These are phyloP conservation scores for Trametes versicolor DNA, from an alignment of 1,284 basidiomycete species.

Conservation along the genomic window DNA sequence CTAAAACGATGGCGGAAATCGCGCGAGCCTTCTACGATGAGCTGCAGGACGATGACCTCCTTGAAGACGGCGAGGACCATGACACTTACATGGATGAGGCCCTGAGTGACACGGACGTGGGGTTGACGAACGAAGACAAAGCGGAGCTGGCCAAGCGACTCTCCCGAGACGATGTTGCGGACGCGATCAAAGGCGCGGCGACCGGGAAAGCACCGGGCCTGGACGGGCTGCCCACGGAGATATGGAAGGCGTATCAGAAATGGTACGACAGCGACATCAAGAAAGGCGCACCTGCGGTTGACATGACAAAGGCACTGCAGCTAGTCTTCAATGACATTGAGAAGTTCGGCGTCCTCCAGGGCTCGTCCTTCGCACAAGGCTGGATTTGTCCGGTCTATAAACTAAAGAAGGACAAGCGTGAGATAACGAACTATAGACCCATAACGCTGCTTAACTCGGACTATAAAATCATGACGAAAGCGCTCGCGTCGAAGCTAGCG, in stretches of 20 bases:
- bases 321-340: conserved; percentile 38
- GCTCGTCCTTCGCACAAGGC: conserved; percentile 39
- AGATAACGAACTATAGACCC: conserved; percentile 45
- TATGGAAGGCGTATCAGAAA: conserved; percentile 29
- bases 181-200: neutral
- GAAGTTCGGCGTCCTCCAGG: conserved; percentile 7
- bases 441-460: conserved; percentile 47
- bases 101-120: neutral
- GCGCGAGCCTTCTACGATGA: neutral
- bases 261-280: neutral
- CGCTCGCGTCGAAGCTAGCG: conserved; percentile 31
- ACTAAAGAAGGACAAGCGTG: conserved; percentile 6
- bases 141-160: neutral
- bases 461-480: conserved; percentile 43
- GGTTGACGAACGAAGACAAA: neutral
- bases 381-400: conserved; percentile 44
- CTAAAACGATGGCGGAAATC: neutral
- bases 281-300: neutral
- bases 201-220: conserved; percentile 25
- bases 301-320: conserved; percentile 25
- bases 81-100: neutral
- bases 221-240: conserved; percentile 31
- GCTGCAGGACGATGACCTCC: neutral
- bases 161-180: neutral
- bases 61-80: neutral